A percentile compares a stretch with the other conserved stretches of the same genome.
Conservation (phyloP, 331 rosid species). For the Ulmus americana region DNA sequence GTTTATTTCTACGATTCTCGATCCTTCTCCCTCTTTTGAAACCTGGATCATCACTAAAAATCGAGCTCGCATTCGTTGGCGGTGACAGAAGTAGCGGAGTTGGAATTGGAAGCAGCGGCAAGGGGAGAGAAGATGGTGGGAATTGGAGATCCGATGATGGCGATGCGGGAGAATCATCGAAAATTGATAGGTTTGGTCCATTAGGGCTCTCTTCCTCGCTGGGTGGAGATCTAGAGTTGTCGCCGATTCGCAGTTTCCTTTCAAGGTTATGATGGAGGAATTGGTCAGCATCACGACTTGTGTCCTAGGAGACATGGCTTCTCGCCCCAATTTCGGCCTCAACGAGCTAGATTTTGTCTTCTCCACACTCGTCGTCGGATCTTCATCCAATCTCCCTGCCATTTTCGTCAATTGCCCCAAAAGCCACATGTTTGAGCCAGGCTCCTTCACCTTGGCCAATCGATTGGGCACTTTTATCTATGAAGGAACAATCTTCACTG, state of each 20-base stretch:
- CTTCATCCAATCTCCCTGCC: slow-evolving; percentile 46
- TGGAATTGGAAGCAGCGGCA: slow-evolving; percentile 20
- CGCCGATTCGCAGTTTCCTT: slow-evolving; percentile 93
- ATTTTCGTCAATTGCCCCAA: slow-evolving; percentile 65
- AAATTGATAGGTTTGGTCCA: slow-evolving; percentile 33
- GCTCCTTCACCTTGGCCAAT: slow-evolving; percentile 39
- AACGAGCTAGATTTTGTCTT: slow-evolving; percentile 90
- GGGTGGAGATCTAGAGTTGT: slow-evolving; percentile 92
- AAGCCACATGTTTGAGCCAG: slow-evolving; percentile 94
- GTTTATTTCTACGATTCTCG: slow-evolving; percentile 27
- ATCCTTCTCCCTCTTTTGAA: slow-evolving; percentile 26
- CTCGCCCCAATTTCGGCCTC: slow-evolving; percentile 93
- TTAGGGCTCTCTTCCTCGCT: slow-evolving; percentile 47
- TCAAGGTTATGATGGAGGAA: slow-evolving; percentile 93
- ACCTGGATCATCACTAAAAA: slow-evolving; percentile 21
- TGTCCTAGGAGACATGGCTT: slow-evolving; percentile 89
- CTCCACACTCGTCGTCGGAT: slow-evolving; percentile 88
- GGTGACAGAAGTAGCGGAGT: slow-evolving; percentile 25
- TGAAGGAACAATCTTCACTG: slow-evolving; percentile 69
- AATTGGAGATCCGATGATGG: slow-evolving; percentile 26
- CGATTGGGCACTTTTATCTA: slow-evolving; percentile 69
- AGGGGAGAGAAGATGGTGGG: slow-evolving; percentile 27
- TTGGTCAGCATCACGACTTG: slow-evolving; percentile 81
- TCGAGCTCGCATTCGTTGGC: slow-evolving; percentile 42
- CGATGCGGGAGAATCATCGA: slow-evolving; percentile 19